Conservation (phyloP, 2,329 filamentous ascomycete genomes). For the Pseudogymnoascus sp. region DNA sequence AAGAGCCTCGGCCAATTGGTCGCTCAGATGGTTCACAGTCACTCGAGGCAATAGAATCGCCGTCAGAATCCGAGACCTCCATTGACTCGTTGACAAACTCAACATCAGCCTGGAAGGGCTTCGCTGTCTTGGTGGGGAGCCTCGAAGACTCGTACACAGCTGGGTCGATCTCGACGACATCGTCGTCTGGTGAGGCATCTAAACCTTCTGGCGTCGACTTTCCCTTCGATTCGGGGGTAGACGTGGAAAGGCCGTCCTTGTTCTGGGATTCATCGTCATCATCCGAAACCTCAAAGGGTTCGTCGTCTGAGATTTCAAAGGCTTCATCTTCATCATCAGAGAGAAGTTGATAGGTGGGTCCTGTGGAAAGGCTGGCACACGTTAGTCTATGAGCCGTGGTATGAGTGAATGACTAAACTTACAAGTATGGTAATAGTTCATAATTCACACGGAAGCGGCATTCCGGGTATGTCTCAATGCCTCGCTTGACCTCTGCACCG, state of each 20-base stretch:
- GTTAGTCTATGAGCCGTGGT: background rate
- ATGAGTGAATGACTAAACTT: conserved; percentile 11
- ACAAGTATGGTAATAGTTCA: conserved; percentile 22
- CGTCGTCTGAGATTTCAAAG: background rate
- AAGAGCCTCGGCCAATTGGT: background rate
- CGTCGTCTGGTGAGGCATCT: background rate
- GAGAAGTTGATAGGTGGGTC: background rate
- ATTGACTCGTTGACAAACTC: background rate
- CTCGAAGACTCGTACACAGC: background rate
- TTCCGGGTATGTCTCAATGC: conserved; percentile 31
- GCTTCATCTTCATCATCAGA: background rate
- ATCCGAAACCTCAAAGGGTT: background rate
- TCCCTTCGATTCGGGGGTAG: background rate
- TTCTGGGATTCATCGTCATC: background rate
- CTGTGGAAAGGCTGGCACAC: background rate
- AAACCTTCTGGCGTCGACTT: background rate
- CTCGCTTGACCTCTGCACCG: conserved; percentile 41
- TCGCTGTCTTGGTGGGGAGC: background rate
- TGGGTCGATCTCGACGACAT: background rate
- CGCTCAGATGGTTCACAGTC: background rate
- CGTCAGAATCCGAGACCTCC: background rate
- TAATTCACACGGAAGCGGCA: conserved; percentile 23
- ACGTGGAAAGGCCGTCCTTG: background rate
- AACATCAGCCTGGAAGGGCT: background rate
- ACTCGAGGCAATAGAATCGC: background rate